Evolutionary conservation across 1,284 basidiomycete species (phyloP), one percentile per base, ranked within the genome.

Genomic region (Apiotrichum montevideense): DNA sequence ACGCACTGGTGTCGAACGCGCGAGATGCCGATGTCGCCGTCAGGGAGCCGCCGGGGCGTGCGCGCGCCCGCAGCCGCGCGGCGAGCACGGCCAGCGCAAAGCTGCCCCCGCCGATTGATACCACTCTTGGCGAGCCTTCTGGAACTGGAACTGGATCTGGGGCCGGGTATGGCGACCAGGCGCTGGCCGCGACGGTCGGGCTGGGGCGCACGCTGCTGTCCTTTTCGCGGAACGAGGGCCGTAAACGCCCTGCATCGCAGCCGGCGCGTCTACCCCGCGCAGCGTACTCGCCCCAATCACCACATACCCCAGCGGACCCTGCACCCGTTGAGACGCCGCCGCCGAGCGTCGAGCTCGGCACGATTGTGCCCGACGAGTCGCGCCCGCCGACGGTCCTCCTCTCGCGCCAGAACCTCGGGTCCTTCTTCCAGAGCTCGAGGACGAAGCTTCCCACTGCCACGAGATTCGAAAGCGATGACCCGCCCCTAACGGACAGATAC

Each of bases 401-500:
- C 11, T 74, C 69, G 34, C 61, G 73, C 6, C 63, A 68, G 48
- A 72, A 75, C 45, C 63, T 73, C 4, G 73, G 71, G 8, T 65
- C 62, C 14, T 73, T 72, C 62, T 72, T 75, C 59, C 67, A 70
- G 56, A 61, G 56, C 11, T 58, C 57, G 15, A 57, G 53, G 44
- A 51, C 57, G n/a, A 67, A 66, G 51, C 54, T 52, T 80, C 81
- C 63, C 7, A 70, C 71, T 0, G 72, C 73, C 1, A 71, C 82
- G 55, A 77, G 72, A 40, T 82, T 83, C 46, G 81, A 84, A 11
- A 80, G 77, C 45, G 82, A 84, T 43, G 81, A 85, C 46, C 84
- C 85, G 2, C 73, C 75, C 8, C 79, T 96, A 63, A 92, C 93
- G 5, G 95, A 97, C 68, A 85, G 91, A 8, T 98, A 90, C 70